phyloP scores from a whole-genome alignment of 202 grass and related monocot species.

The Schoenoplectus tabernaemontani region DNA sequence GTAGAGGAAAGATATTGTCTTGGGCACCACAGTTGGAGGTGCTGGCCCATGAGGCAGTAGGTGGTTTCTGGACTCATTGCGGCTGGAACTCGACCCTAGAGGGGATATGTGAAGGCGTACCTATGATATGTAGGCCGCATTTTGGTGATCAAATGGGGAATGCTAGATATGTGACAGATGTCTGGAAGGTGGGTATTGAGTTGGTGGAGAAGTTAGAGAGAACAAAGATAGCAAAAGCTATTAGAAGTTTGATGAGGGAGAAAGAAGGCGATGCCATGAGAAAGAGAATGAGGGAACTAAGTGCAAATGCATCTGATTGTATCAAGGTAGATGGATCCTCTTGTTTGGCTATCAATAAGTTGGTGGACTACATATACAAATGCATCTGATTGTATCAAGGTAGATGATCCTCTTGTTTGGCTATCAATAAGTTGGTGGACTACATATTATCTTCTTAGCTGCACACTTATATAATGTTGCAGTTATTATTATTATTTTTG shows the following conservation, averaged over 20 bases:
- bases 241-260: constrained; percentile 32
- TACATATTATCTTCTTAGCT: constrained; percentile 19
- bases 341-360: constrained; percentile 5
- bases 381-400: neutral
- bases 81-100: constrained; percentile 71
- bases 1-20: constrained; percentile 24
- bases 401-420: constrained; percentile 16
- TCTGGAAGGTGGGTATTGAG: constrained; percentile 41
- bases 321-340: constrained; percentile 25
- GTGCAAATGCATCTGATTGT: neutral
- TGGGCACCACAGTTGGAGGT: constrained; percentile 64
- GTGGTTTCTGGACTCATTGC: constrained; percentile 53
- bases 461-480: too few relatives aligned
- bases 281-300: constrained; percentile 22
- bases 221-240: neutral
- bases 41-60: constrained; percentile 28
- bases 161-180: constrained; percentile 32
- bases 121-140: constrained; percentile 51
- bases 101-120: constrained; percentile 42
- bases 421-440: constrained; percentile 28
- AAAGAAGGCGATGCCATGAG: constrained; percentile 30
- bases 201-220: constrained; percentile 31
- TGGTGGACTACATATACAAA: constrained; percentile 11
- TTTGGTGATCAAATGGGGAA: constrained; percentile 64
- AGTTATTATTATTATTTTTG: too few relatives aligned